Percentiles rank a stretch among this genome's conserved stretches.
phyloP scores from a whole-genome alignment of 306 rosid species.

The Astragalus membranaceus region DNA sequence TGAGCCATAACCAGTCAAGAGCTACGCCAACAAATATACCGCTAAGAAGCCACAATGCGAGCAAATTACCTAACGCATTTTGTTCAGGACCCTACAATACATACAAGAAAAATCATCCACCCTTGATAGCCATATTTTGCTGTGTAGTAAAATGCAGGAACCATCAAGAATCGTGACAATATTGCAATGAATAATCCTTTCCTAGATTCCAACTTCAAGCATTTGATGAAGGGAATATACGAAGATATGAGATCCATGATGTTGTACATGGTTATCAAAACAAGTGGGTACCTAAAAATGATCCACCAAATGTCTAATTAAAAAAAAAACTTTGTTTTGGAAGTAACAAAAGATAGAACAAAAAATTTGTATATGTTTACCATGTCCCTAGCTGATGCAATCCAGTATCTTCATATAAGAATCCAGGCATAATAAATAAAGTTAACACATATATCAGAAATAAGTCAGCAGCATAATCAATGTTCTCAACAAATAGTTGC shows the following conservation, averaged over 20 bases:
- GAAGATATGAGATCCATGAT: constrained; percentile 48
- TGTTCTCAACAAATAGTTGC: constrained; percentile 40
- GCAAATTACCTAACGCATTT: neutral
- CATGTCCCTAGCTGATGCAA: constrained; percentile 55
- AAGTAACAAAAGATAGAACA: too few relatives aligned
- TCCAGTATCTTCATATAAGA: constrained; percentile 78
- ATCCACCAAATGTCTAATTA: neutral
- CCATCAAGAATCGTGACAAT: constrained; percentile 40
- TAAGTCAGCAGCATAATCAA: constrained; percentile 48
- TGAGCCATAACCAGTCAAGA: constrained; percentile 75
- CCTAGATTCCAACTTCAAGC: constrained; percentile 55
- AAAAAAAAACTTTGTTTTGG: too few relatives aligned
- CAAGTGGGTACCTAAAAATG: constrained; percentile 55
- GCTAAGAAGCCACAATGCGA: neutral
- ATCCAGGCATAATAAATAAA: constrained; percentile 71
- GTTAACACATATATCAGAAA: constrained; percentile 61
- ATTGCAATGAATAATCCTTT: constrained; percentile 40
- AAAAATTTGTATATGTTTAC: constrained; percentile 20
- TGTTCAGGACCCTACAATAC: neutral
- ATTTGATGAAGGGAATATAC: constrained; percentile 48
- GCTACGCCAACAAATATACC: constrained; percentile 64
- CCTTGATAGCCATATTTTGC: too few relatives aligned
- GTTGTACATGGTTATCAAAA: constrained; percentile 56
- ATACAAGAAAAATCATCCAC: too few relatives aligned
- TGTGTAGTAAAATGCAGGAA: constrained; percentile 48